Base-by-base conservation (phyloP, 768 basidiomycete species). In the Auriculariales sp. region DNA sequence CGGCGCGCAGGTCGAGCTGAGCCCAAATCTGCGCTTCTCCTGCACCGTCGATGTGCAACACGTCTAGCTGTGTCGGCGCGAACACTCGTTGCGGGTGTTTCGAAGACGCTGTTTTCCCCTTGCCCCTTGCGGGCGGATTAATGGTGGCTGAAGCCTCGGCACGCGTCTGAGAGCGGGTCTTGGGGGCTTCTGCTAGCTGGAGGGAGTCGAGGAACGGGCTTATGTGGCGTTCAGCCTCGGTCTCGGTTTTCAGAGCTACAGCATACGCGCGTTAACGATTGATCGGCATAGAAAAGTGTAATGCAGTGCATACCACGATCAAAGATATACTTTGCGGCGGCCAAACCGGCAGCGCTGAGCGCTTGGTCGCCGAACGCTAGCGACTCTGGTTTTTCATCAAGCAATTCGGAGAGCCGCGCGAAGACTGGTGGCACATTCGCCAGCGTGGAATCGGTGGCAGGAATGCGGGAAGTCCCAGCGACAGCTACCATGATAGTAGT, bases 11-110 rank as follows among this genome's bases (percentile, higher is more conserved):
- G 59, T 98, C 94, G 49, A 98, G 63, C 66, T 99, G 94, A 33
- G 81, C 82, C 94, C 94, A 99, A 25, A 97, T 69, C 62, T 94
- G 92, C 50, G 88, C 86, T 22, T 77, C 73, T 56, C 80, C 83
- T 77, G 95, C 81, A 15, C 74, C 81, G 19, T 89, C 78, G 11
- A 81, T 69, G 52, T 79, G 85, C 17, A 99, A 73, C 30, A 75
- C 75, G 5, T 77, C 68, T 2, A 97, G 63, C 4, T 92, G 92
- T 0, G 94, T 95, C 24, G 60, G 61, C 1, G 55, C 46, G 32
- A 68, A 56, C 12, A 45, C 32, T 19, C 53, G 44, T 50, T 9
- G 49, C 42, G 33, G 17, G 24, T 14, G 19, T 12, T 28, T 28
- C 29, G 12, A 7, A 7, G 28, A 29, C 19, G 51, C 15, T 29